Conservation (phyloP, 1,284 basidiomycete genomes). For the Fomitopsis schrenkii region DNA sequence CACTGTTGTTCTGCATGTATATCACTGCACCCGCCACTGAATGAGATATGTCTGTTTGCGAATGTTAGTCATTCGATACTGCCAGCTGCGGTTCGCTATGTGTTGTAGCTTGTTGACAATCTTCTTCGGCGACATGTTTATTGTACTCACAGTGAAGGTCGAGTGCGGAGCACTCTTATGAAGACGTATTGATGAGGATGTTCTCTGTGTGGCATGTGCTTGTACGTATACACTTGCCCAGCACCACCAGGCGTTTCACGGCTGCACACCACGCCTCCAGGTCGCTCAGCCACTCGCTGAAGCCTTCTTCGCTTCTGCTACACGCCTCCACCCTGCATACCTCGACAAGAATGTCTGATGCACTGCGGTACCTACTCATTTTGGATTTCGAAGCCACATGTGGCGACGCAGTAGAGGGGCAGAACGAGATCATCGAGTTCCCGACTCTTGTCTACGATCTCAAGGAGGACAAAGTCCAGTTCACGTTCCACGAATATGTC, state of each 20-base stretch:
- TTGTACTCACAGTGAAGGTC: background rate
- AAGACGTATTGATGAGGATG: too few species aligned
- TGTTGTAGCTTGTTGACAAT: too few species aligned
- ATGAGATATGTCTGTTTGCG: background rate
- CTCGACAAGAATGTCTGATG: slow-evolving; percentile 1
- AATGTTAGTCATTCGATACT: background rate
- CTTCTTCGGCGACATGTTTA: background rate
- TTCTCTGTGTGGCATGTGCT: background rate
- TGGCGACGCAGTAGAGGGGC: slow-evolving; percentile 18
- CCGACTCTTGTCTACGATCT: slow-evolving; percentile 31
- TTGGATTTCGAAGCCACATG: slow-evolving; percentile 34
- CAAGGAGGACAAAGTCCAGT: slow-evolving; percentile 22
- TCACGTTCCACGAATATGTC: slow-evolving; percentile 33
- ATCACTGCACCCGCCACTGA: background rate
- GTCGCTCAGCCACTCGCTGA: background rate
- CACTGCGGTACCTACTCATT: slow-evolving; percentile 25
- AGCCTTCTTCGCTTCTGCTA: background rate
- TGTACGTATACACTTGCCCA: background rate
- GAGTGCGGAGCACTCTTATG: too few species aligned
- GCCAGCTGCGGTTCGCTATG: too few species aligned
- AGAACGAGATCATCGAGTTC: slow-evolving; percentile 32
- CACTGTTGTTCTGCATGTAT: background rate
- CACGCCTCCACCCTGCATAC: background rate
- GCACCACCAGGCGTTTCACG: background rate
- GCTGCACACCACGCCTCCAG: background rate